These are phyloP conservation scores for Hylodesmum podocarpum DNA, from an alignment of 306 rosid genomes.

Conservation along the genomic window DNA sequence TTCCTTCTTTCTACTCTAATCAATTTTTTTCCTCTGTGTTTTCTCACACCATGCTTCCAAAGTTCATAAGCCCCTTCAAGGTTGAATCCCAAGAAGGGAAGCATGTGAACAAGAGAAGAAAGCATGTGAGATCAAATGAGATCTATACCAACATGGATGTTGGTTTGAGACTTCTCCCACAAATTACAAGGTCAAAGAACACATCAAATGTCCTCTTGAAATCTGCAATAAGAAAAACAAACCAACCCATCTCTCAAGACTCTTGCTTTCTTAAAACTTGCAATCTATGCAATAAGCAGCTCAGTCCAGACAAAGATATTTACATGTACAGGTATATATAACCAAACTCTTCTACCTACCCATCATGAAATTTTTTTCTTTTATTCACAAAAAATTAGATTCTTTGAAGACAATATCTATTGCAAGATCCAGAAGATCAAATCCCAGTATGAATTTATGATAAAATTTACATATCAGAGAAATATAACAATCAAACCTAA, in stretches of 20 bases:
- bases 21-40: neutral
- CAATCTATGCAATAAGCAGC: slow-evolving; percentile 42
- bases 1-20: neutral
- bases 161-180: slow-evolving; percentile 42
- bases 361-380: too few species aligned
- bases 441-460: too few species aligned
- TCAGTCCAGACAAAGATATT: slow-evolving; percentile 49
- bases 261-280: slow-evolving; percentile 48
- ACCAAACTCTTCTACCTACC: neutral
- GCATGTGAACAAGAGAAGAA: slow-evolving; percentile 9
- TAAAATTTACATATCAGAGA: too few species aligned
- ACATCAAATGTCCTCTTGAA: slow-evolving; percentile 40
- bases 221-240: slow-evolving; percentile 33
- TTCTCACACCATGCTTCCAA: slow-evolving; percentile 9
- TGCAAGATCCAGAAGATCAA: too few species aligned
- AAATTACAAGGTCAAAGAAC: slow-evolving; percentile 32
- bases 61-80: slow-evolving; percentile 29
- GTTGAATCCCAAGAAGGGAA: slow-evolving; percentile 26
- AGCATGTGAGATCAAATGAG: neutral
- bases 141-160: slow-evolving; percentile 28
- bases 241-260: slow-evolving; percentile 21
- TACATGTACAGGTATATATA: slow-evolving; percentile 56
- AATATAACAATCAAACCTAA: too few species aligned
- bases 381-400: too few species aligned
- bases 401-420: too few species aligned